Evolutionary conservation across 768 basidiomycete genomes (phyloP), one percentile per base, ranked within the genome.

Genomic region (Boletus vinaceobasis): DNA sequence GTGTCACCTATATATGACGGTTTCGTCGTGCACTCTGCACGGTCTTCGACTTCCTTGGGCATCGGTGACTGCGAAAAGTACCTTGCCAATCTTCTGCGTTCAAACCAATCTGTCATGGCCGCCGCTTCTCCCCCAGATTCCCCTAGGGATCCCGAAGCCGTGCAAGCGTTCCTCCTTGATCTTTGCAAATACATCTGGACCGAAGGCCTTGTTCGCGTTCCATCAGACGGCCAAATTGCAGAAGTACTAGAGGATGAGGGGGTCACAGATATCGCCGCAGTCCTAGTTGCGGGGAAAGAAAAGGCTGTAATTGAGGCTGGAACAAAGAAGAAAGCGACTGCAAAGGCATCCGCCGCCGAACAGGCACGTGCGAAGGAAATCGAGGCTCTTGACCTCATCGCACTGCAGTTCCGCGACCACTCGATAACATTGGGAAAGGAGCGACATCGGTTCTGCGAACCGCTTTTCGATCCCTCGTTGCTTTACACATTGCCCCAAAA

Each of bases 211-310:
- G 75, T 90, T 56, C 88, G 86, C 48, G 83, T 90, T 8, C 85
- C 88, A 7, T 85, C 87, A 19, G 83, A 84, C 50, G 88, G 88
- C 36, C 88, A 89, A 67, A 85, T 83, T 3, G 81, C 79, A 7
- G 74, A 74, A 58, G 48, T 73, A 35, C 75, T 74, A 15, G 91
- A 91, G 56, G 91, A 93, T 52, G 93, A 93, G 58, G 93, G 90
- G 4, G 75, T 92, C 26, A 90, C 89, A 17, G 90, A 96, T 67
- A 92, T 95, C 54, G 93, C 93, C 7, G 91, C 94, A 8, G 85
- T 90, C 43, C 77, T 96, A 42, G 89, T 93, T 32, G 90, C 91
- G 8, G 93, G 93, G n/a, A 90, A 88, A 65, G 93, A 94, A 71
- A 85, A 87, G 60, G 89, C 91, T 0, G 83, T 94, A 33, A 93